phyloP scores from a whole-genome alignment of 2,329 filamentous ascomycete species.

The Cercospora citrullina region DNA sequence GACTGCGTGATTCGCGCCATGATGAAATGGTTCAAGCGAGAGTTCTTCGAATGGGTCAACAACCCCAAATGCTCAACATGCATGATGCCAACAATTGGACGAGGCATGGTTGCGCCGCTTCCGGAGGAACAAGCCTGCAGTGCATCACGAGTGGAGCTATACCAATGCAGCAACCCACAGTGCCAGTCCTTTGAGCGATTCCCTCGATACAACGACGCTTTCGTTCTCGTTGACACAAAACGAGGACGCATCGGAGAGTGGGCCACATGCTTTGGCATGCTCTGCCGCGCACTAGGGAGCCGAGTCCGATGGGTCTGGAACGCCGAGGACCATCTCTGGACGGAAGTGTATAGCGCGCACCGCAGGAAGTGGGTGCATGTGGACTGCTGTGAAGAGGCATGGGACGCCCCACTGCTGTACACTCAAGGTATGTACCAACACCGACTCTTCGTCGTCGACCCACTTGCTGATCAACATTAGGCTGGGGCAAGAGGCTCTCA shows the following conservation, averaged over 20 bases:
- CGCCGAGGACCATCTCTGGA: conserved; percentile 95
- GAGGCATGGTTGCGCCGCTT: conserved; percentile 79
- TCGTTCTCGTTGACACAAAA: conserved; percentile 82
- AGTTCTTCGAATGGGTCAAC: conserved; percentile 96
- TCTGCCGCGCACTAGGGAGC: conserved; percentile 87
- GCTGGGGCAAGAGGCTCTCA: conserved; percentile 94
- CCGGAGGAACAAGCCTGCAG: conserved; percentile 88
- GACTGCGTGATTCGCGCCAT: conserved; percentile 91
- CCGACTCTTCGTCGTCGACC: not conserved
- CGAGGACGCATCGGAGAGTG: conserved; percentile 90
- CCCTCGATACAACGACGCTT: conserved; percentile 91
- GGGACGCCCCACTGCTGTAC: conserved; percentile 92
- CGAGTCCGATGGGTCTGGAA: conserved; percentile 98
- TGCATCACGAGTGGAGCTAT: conserved; percentile 83
- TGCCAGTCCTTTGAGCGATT: conserved; percentile 86
- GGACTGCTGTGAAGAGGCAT: conserved; percentile 89
- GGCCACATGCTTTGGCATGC: conserved; percentile 98
- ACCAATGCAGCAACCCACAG: conserved; percentile 73
- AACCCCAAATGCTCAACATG: conserved; percentile 86
- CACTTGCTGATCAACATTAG: conserved; percentile 41
- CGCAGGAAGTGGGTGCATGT: conserved; percentile 95
- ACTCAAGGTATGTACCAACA: conserved; percentile 63
- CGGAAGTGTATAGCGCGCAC: conserved; percentile 93
- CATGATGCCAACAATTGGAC: conserved; percentile 75
- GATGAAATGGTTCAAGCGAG: conserved; percentile 91